Evolutionary conservation across 768 basidiomycete genomes (phyloP).

Genomic region (Paxillus rubicundulus): DNA sequence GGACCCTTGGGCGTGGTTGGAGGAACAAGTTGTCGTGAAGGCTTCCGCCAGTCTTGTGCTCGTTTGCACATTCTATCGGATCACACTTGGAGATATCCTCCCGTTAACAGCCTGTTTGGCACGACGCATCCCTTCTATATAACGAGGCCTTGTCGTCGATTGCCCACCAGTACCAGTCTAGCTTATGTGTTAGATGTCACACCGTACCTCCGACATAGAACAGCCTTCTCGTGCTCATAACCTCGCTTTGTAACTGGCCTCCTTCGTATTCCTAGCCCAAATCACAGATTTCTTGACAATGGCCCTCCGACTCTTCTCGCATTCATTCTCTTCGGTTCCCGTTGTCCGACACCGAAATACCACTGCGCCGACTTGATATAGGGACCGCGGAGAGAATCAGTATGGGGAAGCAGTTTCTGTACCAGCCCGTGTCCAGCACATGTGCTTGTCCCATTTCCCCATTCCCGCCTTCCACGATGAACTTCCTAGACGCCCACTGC

Average conservation of each 20-base stretch:
- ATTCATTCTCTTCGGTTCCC: neutral
- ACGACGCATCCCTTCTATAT: too few species aligned
- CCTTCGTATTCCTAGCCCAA: neutral
- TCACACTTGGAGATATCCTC: too few species aligned
- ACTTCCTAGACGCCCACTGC: neutral
- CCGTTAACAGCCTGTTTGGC: too few species aligned
- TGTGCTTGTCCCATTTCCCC: neutral
- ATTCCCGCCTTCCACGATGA: neutral
- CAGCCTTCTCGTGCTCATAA: neutral
- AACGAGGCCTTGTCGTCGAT: too few species aligned
- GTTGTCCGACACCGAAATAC: neutral
- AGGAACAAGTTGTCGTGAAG: conserved; percentile 37
- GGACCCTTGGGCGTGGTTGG: conserved; percentile 42
- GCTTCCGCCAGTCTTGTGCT: neutral
- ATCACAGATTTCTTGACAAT: neutral
- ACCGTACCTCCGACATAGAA: too few species aligned
- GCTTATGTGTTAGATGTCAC: too few species aligned
- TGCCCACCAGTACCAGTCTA: too few species aligned
- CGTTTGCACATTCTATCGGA: too few species aligned
- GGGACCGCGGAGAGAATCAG: neutral
- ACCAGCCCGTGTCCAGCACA: neutral
- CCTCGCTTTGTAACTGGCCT: too few species aligned
- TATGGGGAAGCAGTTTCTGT: neutral
- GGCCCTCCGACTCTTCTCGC: neutral
- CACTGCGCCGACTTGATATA: neutral